phyloP scores from a whole-genome alignment of 495 filamentous ascomycete species.

The Daldinia bambusicola region DNA sequence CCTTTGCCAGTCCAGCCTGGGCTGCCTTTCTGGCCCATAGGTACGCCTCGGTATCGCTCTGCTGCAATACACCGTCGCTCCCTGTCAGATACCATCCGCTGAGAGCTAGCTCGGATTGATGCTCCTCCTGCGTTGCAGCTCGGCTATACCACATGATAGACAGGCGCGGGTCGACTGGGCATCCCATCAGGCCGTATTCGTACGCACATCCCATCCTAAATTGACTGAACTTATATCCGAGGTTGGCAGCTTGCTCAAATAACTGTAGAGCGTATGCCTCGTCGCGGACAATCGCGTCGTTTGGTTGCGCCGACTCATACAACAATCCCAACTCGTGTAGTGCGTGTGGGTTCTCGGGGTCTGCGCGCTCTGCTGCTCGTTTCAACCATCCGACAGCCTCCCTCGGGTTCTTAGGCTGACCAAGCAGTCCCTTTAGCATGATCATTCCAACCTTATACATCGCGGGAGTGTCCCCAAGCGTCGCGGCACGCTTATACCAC shows the following conservation, averaged over 20 bases:
- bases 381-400: conserved; percentile 93
- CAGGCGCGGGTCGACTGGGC: conserved; percentile 79
- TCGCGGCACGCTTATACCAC: conserved; percentile 95
- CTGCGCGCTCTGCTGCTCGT: conserved; percentile 87
- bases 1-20: conserved; percentile 83
- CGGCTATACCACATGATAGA: conserved; percentile 93
- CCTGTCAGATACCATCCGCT: conserved; percentile 98
- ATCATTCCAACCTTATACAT: conserved; percentile 99
- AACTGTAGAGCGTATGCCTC: conserved; percentile 79
- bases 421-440: conserved; percentile 89
- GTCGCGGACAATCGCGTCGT: conserved; percentile 80
- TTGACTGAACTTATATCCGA: conserved; percentile 96
- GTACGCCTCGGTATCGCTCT: conserved; percentile 96
- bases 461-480: conserved; percentile 87
- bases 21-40: conserved; percentile 97
- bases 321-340: conserved; percentile 90
- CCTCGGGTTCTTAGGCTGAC: conserved; percentile 81
- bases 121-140: conserved; percentile 92
- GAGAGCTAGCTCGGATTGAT: conserved; percentile 90
- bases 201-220: conserved; percentile 87
- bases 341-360: conserved; percentile 91
- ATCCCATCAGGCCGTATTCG: conserved; percentile 88
- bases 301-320: conserved; percentile 75
- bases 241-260: conserved; percentile 86
- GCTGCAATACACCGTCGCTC: conserved; percentile 83